Conservation (phyloP, 345 rosid genomes). For the Rhodamnia argentea region DNA sequence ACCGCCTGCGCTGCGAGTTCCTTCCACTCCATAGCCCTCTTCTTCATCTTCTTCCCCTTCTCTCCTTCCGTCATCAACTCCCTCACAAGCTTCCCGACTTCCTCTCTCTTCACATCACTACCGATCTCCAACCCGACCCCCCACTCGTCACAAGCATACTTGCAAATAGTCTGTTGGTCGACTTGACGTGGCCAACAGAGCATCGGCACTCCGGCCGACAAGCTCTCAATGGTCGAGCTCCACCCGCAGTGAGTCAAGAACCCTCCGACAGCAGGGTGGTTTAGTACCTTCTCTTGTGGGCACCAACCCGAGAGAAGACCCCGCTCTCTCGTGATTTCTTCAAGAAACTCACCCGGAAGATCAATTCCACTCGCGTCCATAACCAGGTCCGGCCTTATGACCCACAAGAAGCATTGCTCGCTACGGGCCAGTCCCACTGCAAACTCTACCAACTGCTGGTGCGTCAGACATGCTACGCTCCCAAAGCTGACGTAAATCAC, state of each 20-base stretch:
- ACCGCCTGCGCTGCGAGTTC: conserved; percentile 9
- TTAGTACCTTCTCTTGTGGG: conserved; percentile 39
- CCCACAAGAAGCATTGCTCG: conserved; percentile 35
- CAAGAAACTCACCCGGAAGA: conserved; percentile 21
- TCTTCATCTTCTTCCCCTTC: neutral
- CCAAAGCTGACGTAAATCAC: neutral
- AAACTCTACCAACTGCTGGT: conserved; percentile 27
- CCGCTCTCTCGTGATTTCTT: conserved; percentile 12
- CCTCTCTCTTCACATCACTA: conserved; percentile 28
- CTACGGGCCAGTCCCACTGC: conserved; percentile 50
- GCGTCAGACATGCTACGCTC: neutral
- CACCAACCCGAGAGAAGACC: conserved; percentile 41
- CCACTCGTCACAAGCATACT: conserved; percentile 29
- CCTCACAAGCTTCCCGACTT: neutral
- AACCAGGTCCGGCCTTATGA: conserved; percentile 36
- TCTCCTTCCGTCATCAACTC: neutral
- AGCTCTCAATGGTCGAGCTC: conserved; percentile 43
- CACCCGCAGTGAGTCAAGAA: conserved; percentile 46
- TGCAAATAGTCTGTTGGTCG: conserved; percentile 38
- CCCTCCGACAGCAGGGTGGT: conserved; percentile 31
- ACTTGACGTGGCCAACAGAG: conserved; percentile 45
- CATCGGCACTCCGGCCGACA: conserved; percentile 35
- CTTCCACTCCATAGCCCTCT: neutral
- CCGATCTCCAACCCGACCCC: conserved; percentile 37
- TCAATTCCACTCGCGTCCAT: conserved; percentile 18